Conservation (phyloP, 768 basidiomycete species). For the Amanita phalloides region DNA sequence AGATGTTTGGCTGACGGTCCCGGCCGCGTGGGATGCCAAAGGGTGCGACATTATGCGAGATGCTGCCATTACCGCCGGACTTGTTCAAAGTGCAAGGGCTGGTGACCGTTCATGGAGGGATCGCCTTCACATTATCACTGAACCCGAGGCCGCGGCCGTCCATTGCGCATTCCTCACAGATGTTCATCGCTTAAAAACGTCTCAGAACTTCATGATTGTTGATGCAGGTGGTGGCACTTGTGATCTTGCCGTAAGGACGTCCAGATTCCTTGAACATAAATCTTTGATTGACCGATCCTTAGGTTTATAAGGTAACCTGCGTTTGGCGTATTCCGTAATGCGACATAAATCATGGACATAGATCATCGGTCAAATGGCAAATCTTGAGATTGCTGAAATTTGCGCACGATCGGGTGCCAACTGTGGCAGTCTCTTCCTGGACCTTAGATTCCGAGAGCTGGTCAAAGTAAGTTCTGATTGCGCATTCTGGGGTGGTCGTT, state of each 20-base stretch:
- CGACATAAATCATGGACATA: conserved; percentile 18
- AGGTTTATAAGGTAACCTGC: conserved; percentile 6
- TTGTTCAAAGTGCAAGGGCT: conserved; percentile 62
- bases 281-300: neutral
- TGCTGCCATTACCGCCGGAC: conserved; percentile 70
- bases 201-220: conserved; percentile 86
- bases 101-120: conserved; percentile 73
- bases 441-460: conserved; percentile 76
- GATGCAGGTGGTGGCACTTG: conserved; percentile 85
- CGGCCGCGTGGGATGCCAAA: conserved; percentile 84
- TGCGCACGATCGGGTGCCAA: conserved; percentile 81
- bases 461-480: conserved; percentile 35
- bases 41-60: conserved; percentile 82
- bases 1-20: conserved; percentile 80
- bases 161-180: conserved; percentile 79
- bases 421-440: conserved; percentile 81
- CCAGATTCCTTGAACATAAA: neutral
- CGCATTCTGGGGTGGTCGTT: neutral
- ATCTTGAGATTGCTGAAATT: conserved; percentile 88
- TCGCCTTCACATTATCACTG: conserved; percentile 74
- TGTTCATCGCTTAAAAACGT: conserved; percentile 66
- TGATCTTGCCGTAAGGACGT: conserved; percentile 39
- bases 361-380: conserved; percentile 71
- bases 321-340: neutral
- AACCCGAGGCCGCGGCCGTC: conserved; percentile 81